Evolutionary conservation across 2,329 filamentous ascomycete genomes (phyloP).

Genomic region (Trichoderma aggressivum): DNA sequence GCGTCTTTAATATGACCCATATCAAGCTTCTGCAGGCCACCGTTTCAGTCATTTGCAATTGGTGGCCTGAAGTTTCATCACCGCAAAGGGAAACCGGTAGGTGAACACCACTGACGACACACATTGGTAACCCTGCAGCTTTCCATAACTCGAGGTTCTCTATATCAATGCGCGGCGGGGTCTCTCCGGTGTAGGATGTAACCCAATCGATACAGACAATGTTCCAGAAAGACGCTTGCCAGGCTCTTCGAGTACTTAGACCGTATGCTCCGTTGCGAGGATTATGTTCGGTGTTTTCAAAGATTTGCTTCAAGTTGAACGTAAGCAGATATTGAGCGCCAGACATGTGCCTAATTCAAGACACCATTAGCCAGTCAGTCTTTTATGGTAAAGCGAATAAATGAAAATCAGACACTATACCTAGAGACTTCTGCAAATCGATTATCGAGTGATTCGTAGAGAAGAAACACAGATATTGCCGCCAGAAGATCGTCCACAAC

Average conservation of each 20-base stretch:
- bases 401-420: background rate
- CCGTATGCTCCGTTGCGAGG: conserved; percentile 9
- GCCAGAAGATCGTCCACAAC: conserved; percentile 20
- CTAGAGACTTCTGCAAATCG: conserved; percentile 20
- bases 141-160: conserved; percentile 20
- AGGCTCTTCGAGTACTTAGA: conserved; percentile 17
- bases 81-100: conserved; percentile 15
- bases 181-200: conserved; percentile 17
- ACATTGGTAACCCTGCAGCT: conserved; percentile 20
- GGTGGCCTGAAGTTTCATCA: background rate
- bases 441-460: conserved; percentile 24
- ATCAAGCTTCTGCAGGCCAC: conserved; percentile 20
- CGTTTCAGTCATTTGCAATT: conserved; percentile 20
- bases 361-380: background rate
- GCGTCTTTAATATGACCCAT: conserved; percentile 21
- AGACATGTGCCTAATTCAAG: conserved; percentile 19
- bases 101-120: conserved; percentile 6
- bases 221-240: conserved; percentile 23
- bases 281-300: background rate
- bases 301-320: background rate
- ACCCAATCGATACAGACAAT: conserved; percentile 22
- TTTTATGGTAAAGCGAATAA: background rate
- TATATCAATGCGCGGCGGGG: conserved; percentile 16
- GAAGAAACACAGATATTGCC: conserved; percentile 22
- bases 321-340: conserved; percentile 21